Evolutionary conservation across 2,329 filamentous ascomycete species (phyloP), one percentile per base, ranked within the genome.

Genomic region (Diplodia intermedia): DNA sequence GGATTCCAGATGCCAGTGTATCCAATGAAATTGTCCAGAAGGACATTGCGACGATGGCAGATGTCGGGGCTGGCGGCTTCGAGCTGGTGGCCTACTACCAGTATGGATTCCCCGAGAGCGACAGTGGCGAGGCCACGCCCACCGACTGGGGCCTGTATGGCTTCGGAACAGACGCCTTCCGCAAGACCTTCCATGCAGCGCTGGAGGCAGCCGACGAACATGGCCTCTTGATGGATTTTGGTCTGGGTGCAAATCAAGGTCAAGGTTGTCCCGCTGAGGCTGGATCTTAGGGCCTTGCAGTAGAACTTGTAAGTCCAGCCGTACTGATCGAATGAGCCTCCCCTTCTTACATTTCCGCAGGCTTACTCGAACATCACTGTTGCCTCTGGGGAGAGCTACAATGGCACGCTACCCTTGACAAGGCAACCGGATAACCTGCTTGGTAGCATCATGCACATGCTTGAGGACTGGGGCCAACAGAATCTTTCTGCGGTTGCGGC

Each of bases 161-260:
- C 0, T 83, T 79, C 72, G 81, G 80, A 1, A 78, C 76, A 18
- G 70, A 73, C 6, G 75, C 80, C 1, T 81, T 74, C 69, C 71
- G 72, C n/a, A 69, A 72, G 23, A 65, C 76, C 26, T 78, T 76
- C 55, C 69, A 73, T 18, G 70, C 70, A 12, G 69, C 74, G 9
- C 63, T 79, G 15, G 66, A 79, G 65, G 78, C 80, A 0, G 71
- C 74, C 14, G 73, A 77, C 18, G 77, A 82, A 0, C 68, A 76
- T 26, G 79, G 74, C 0, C 60, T 84, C 15, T 66, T 79, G 4
- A 78, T 85, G 71, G 83, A 86, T 69, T 82, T 83, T 71, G 75
- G 79, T 0, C 55, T 85, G 1, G 83, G 83, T 0, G 79, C 83
- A 0, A 83, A 83, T 68, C 80, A 83, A 71, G 84, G 83, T 4